phyloP scores from a whole-genome alignment of 805 yeast genomes.

The Yarrowia sp. region DNA sequence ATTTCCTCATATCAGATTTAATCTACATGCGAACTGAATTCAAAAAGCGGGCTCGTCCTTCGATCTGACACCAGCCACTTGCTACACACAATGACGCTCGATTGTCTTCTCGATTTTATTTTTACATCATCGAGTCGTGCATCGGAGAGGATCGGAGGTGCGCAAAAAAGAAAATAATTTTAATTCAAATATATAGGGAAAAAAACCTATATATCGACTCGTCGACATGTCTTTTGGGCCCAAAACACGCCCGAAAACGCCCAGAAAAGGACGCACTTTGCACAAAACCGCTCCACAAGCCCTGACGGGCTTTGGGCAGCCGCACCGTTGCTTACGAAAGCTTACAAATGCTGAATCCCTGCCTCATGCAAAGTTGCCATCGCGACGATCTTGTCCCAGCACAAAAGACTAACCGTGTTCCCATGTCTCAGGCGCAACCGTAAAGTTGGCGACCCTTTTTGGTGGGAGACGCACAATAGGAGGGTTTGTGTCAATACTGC shows the following conservation, averaged over 20 bases:
- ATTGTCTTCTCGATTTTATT: not conserved
- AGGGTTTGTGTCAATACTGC: too few species aligned
- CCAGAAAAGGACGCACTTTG: too few species aligned
- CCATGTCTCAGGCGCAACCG: not conserved
- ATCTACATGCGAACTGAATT: too few species aligned
- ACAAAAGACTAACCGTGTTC: too few species aligned
- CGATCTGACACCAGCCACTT: not conserved
- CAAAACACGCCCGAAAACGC: not conserved
- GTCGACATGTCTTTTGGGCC: too few species aligned
- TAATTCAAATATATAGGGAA: too few species aligned
- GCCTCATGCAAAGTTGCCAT: slow-evolving; percentile 11
- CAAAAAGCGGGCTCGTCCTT: not conserved
- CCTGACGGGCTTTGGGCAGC: too few species aligned
- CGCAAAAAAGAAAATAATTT: not conserved
- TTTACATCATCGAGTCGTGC: slow-evolving; percentile 1
- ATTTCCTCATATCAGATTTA: too few species aligned
- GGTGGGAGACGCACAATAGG: too few species aligned
- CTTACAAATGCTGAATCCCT: slow-evolving; percentile 15
- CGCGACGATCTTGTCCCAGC: slow-evolving; percentile 5
- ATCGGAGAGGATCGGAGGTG: slow-evolving; percentile 7
- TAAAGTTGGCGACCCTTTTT: too few species aligned
- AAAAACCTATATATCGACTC: too few species aligned
- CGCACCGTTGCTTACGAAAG: slow-evolving; percentile 12
- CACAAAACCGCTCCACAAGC: too few species aligned
- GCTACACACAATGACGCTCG: not conserved